Conservation (phyloP, 176 grass and related monocot species). For the Typha latifolia region DNA sequence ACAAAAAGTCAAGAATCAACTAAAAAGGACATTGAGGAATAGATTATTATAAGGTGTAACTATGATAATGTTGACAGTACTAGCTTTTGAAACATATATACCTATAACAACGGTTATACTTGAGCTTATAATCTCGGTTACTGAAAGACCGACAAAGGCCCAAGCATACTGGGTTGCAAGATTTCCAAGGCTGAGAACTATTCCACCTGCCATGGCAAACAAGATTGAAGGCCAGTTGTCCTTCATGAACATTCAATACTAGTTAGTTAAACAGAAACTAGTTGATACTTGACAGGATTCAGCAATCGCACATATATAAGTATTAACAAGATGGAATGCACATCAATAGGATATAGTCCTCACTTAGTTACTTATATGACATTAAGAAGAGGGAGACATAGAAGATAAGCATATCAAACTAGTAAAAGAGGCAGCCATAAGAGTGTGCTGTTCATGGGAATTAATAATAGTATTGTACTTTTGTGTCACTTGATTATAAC, state of each 20-base stretch:
- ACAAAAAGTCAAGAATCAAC: neutral
- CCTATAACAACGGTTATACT: slow-evolving; percentile 92
- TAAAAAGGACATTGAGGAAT: neutral
- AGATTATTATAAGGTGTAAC: neutral
- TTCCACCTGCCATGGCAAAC: slow-evolving; percentile 65
- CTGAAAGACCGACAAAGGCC: slow-evolving; percentile 74
- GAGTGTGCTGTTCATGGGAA: too few relatives aligned
- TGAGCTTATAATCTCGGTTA: slow-evolving; percentile 87
- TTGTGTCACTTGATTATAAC: too few relatives aligned
- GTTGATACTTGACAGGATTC: neutral
- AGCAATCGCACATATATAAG: neutral
- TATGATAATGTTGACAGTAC: neutral
- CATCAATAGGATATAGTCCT: neutral
- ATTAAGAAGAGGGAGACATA: neutral
- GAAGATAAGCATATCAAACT: too few relatives aligned
- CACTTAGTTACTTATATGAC: neutral
- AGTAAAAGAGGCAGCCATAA: too few relatives aligned
- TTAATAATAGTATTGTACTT: too few relatives aligned
- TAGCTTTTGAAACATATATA: slow-evolving; percentile 12
- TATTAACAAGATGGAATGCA: neutral
- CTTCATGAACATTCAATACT: slow-evolving; percentile 21
- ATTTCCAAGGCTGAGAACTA: slow-evolving; percentile 78
- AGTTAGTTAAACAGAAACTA: neutral
- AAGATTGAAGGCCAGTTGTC: slow-evolving; percentile 76
- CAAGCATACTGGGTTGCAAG: slow-evolving; percentile 87